Conservation (phyloP, 73 alveolate genomes). For the Paramecium pentaurelia region DNA sequence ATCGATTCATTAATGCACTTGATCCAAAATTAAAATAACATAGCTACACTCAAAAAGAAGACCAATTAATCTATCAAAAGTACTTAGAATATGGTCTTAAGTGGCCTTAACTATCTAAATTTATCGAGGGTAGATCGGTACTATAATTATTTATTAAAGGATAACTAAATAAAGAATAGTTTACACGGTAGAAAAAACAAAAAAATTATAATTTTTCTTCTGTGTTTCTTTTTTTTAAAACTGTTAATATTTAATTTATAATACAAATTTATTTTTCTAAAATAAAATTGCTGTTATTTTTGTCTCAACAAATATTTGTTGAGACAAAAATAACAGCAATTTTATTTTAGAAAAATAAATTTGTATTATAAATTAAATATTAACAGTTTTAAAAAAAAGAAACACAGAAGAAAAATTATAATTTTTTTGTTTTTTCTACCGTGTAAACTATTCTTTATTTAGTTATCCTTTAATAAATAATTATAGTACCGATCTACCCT, state of each 20-base stretch:
- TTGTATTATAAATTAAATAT: too few relatives aligned
- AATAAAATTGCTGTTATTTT: not conserved
- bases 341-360: not conserved
- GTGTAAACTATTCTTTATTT: conserved; percentile 47
- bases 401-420: too few relatives aligned
- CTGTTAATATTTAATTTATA: too few relatives aligned
- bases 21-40: not conserved
- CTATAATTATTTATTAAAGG: not conserved
- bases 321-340: not conserved
- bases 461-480: not conserved
- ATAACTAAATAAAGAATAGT: conserved; percentile 40
- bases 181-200: conserved; percentile 20
- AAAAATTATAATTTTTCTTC: too few relatives aligned
- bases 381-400: too few relatives aligned
- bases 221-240: too few relatives aligned
- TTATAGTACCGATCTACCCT: conserved; percentile 30
- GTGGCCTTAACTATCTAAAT: not conserved
- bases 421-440: too few relatives aligned
- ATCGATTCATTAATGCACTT: not conserved
- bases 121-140: conserved; percentile 43
- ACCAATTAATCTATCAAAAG: not conserved
- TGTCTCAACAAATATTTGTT: too few relatives aligned
- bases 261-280: too few relatives aligned
- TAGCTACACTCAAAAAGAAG: not conserved
- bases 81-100: not conserved